Conservation (phyloP, 306 rosid species). For the Dalbergia cultrata region DNA sequence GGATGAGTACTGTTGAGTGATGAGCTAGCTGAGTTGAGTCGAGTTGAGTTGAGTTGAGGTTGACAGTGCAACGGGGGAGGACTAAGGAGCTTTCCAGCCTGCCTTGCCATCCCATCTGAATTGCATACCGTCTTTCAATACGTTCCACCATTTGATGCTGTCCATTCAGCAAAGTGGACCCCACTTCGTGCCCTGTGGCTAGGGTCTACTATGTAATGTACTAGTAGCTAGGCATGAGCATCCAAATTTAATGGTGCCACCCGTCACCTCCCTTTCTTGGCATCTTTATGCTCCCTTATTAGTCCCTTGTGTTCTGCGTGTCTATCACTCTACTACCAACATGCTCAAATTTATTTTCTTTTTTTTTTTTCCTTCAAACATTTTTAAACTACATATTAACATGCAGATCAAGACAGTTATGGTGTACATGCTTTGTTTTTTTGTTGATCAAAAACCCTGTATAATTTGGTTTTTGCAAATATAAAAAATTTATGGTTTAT, state of each 20-base stretch:
- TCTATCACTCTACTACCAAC: neutral
- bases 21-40: neutral
- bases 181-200: conserved; percentile 26
- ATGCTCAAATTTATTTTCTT: no score
- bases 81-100: neutral
- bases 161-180: neutral
- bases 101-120: neutral
- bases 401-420: no score
- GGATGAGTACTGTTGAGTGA: neutral
- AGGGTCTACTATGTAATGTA: neutral
- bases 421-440: no score
- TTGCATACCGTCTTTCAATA: neutral
- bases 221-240: neutral
- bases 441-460: no score
- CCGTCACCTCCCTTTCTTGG: neutral
- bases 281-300: neutral
- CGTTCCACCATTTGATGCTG: neutral
- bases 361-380: no score
- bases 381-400: no score
- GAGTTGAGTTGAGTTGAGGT: neutral
- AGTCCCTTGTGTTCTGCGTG: neutral
- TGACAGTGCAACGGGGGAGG: neutral
- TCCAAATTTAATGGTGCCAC: neutral
- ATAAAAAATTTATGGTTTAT: no score
- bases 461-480: no score